These are phyloP conservation scores for Peronospora destructor DNA, from an alignment of 352 stramenopile species.

Conservation along the genomic window DNA sequence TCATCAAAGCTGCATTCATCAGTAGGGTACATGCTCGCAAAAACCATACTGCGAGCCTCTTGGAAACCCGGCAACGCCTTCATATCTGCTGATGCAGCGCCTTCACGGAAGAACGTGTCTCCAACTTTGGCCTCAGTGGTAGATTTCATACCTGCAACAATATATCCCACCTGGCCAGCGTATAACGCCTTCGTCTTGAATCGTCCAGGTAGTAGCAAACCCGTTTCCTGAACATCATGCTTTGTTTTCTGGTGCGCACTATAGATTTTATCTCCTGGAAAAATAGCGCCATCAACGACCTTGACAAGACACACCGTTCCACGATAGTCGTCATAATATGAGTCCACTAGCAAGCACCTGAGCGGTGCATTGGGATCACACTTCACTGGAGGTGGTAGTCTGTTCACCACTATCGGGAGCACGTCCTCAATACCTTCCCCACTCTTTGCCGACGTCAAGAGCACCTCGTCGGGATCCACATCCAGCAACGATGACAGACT, in stretches of 20 bases:
- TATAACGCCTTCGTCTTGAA: constrained; percentile 73
- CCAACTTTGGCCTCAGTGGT: constrained; percentile 93
- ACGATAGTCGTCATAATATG: constrained; percentile 94
- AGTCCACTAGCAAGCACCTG: constrained; percentile 93
- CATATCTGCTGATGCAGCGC: constrained; percentile 36
- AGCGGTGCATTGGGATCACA: constrained; percentile 62
- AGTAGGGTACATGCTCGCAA: constrained; percentile 96
- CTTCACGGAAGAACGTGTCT: constrained; percentile 77
- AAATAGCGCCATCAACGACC: constrained; percentile 87
- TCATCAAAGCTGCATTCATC: constrained; percentile 95
- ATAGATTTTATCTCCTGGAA: constrained; percentile 74
- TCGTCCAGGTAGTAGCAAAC: constrained; percentile 87
- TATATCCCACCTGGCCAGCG: constrained; percentile 94
- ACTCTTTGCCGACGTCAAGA: constrained; percentile 94
- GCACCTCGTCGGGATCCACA: constrained; percentile 91
- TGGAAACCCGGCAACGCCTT: constrained; percentile 74
- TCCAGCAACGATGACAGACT: constrained; percentile 72
- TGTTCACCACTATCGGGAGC: constrained; percentile 71
- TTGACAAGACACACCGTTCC: constrained; percentile 95
- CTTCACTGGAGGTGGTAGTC: constrained; percentile 58
- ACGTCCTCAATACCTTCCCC: constrained; percentile 85
- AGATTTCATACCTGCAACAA: constrained; percentile 96
- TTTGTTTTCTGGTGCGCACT: constrained; percentile 73
- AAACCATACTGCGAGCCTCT: constrained; percentile 94
- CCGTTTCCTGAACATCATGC: constrained; percentile 95